Evolutionary conservation across 78 protist genomes (phyloP), one percentile per base, ranked within the genome.

Genomic region (Cavenderia fasciculata): DNA sequence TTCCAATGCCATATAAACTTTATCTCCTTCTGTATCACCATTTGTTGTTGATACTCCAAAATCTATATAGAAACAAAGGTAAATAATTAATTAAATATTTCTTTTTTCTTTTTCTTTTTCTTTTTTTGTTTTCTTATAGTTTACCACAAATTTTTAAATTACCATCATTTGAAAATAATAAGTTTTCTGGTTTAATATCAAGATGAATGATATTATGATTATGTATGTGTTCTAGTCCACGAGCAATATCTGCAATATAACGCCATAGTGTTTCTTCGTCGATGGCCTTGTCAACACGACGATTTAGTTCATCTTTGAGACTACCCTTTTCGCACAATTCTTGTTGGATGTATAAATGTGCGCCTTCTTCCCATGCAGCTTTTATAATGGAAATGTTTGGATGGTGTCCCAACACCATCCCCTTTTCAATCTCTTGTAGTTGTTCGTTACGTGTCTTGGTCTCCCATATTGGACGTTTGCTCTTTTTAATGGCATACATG

Each of bases 171-270:
- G 82, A 6, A 34, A 95, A 63, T 27, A 95, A 36, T 4, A 95
- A 27, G 56, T 96, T 96, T 40, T 73, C 93, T 19, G 97, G 98
- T 61, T 95, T 95, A 38, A 96, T 92, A 40, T 94, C 95, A n/a
- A 62, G 59, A 86, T 96, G 98, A 40, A 94, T 46, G 21, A 96
- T 70, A 12, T 95, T 97, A 2, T 44, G 49, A 2, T 52, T 12
- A 54, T 95, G 97, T 3, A 91, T 56, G 51, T 96, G 92, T 23
- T 72, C 56, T 40, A 96, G 47, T 8, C 95, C 97, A 34, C 47
- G 73, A 2, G 74, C 31, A 1, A 75, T 40, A 31, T 68, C 93
- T 21, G 34, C 73, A 0, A 71, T 25, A 21, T 62, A 71, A 21
- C 36, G 29, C 86, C 92, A 73, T 21, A 85, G 74, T 66, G 57